These are phyloP conservation scores for Sarcodon aspratus DNA, from an alignment of 768 basidiomycete genomes.

Conservation along the genomic window DNA sequence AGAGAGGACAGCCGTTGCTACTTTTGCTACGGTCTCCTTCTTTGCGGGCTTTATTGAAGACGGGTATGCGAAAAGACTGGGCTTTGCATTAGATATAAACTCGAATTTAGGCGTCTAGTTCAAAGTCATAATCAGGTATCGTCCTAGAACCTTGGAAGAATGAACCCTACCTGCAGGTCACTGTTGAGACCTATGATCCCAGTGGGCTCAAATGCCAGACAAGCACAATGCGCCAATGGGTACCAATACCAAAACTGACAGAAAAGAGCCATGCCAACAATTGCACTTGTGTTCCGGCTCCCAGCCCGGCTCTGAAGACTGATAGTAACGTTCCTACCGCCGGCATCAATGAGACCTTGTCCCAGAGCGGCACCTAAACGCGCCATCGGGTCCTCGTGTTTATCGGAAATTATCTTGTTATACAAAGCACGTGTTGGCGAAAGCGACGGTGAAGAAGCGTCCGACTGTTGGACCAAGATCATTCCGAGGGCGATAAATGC, in stretches of 20 bases:
- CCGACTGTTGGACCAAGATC: constrained; percentile 94
- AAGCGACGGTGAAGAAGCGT: constrained; percentile 76
- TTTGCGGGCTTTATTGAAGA: constrained; percentile 77
- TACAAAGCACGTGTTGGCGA: constrained; percentile 77
- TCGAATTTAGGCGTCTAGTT: constrained; percentile 88
- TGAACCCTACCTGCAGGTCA: constrained; percentile 58
- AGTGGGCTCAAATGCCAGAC: constrained; percentile 90
- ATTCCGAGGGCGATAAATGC: constrained; percentile 93
- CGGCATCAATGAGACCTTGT: constrained; percentile 96
- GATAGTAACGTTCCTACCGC: constrained; percentile 93
- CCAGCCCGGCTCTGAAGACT: constrained; percentile 89
- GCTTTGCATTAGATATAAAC: constrained; percentile 80
- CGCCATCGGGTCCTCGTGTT: constrained; percentile 98
- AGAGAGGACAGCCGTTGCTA: constrained; percentile 89
- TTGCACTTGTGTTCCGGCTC: constrained; percentile 84
- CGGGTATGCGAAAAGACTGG: constrained; percentile 90
- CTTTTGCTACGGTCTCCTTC: constrained; percentile 86
- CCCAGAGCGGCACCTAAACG: constrained; percentile 94
- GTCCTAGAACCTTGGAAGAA: neutral
- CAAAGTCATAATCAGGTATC: neutral
- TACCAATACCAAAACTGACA: constrained; percentile 99
- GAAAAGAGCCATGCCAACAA: constrained; percentile 97
- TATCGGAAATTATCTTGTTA: constrained; percentile 83
- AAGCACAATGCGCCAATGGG: constrained; percentile 88
- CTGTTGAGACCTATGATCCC: constrained; percentile 87